Conservation (phyloP, 352 stramenopile species). For the Phytophthora cajani region DNA sequence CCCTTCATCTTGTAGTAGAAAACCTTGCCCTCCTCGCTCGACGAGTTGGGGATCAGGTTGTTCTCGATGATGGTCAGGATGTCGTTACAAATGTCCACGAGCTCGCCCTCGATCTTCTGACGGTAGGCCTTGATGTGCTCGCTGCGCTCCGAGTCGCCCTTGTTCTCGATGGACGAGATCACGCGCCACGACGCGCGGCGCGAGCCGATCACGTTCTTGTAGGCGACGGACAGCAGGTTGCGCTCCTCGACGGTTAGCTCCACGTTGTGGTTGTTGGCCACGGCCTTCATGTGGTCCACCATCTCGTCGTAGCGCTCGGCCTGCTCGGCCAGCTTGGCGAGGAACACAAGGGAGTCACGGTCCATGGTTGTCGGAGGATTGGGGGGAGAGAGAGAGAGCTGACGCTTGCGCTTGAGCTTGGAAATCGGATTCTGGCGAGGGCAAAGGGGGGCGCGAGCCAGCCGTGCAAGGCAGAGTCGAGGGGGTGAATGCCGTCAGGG, state of each 20-base stretch:
- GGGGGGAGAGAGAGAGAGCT: constrained; percentile 16
- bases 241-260: constrained; percentile 99
- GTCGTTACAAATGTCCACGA: constrained; percentile 97
- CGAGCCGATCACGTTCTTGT: constrained; percentile 99
- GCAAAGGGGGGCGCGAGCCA: constrained; percentile 31
- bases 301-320: constrained; percentile 92
- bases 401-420: constrained; percentile 45
- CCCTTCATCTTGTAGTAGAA: constrained; percentile 99
- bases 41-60: constrained; percentile 97
- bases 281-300: constrained; percentile 98
- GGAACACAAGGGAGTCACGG: constrained; percentile 81
- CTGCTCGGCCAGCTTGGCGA: constrained; percentile 85
- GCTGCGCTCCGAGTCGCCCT: constrained; percentile 94
- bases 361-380: constrained; percentile 54
- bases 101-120: constrained; percentile 95
- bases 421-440: constrained; percentile 71
- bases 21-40: constrained; percentile 97
- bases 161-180: constrained; percentile 98
- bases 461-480: constrained; percentile 4
- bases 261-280: constrained; percentile 95
- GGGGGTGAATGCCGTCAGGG: constrained; percentile 16
- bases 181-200: constrained; percentile 98
- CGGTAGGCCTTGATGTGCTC: constrained; percentile 95
- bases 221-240: constrained; percentile 95
- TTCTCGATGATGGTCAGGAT: constrained; percentile 98